These are phyloP conservation scores for Vitis rupestris DNA, from an alignment of 164 flowering plant genomes.

Conservation along the genomic window DNA sequence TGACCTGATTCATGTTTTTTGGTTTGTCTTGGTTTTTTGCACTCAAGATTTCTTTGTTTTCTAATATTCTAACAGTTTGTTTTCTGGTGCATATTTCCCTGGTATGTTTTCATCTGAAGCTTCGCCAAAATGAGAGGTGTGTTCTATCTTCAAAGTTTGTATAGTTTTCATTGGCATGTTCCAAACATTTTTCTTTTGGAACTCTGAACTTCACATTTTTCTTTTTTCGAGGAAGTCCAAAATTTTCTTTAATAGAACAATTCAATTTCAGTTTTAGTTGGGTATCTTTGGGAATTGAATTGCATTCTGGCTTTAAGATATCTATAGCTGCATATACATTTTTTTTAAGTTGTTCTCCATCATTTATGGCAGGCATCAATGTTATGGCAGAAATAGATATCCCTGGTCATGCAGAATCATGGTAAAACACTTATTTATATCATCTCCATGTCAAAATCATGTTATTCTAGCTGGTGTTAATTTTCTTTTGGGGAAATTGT, in stretches of 20 bases:
- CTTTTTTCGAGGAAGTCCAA: not conserved
- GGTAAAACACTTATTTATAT: conserved; percentile 41
- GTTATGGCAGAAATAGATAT: conserved; percentile 95
- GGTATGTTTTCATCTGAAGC: conserved; percentile 38
- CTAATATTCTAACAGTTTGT: conserved; percentile 14
- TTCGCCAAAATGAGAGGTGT: conserved; percentile 88
- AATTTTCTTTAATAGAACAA: not conserved
- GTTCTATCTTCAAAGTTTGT: conserved; percentile 13
- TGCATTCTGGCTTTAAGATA: not conserved
- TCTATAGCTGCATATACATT: not conserved
- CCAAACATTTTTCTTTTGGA: not conserved
- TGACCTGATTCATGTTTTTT: not conserved
- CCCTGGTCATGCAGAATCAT: conserved; percentile 97
- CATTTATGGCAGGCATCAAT: conserved; percentile 66
- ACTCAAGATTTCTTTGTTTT: not conserved
- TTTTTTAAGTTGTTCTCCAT: conserved; percentile 8
- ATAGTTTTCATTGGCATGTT: not conserved
- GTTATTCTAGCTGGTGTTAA: too few species aligned
- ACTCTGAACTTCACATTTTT: not conserved
- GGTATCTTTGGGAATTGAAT: not conserved
- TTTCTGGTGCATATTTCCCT: conserved; percentile 21
- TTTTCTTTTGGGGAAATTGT: too few species aligned
- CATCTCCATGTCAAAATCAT: too few species aligned
- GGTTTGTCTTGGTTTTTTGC: not conserved
- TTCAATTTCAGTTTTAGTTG: not conserved